Evolutionary conservation across 2,329 filamentous ascomycete genomes (phyloP), one percentile per base, ranked within the genome.

Genomic region (Cladosporium sphaerospermum): DNA sequence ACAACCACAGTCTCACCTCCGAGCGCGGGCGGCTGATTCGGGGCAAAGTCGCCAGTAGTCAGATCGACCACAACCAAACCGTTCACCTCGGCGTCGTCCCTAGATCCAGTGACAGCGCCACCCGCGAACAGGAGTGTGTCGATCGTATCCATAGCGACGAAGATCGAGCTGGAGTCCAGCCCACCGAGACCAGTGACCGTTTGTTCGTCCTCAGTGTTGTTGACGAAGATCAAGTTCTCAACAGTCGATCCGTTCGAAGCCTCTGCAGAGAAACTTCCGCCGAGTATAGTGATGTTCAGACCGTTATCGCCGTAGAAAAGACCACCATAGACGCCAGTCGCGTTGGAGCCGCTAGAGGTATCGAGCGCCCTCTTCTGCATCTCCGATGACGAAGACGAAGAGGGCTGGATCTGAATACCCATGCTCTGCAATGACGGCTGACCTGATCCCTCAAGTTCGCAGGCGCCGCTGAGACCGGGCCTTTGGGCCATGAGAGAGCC

Each of bases 41-140:
- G 74, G 9, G 71, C 68, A 61, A 87, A 90, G 2, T 77, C 75
- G 50, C 80, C 81, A 45, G 75, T 78, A 2, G 74, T 73, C 13
- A 99, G 75, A 65, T 96, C 83, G 69, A 93, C 97, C 0, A 86
- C 79, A 33, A 96, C 73, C 11, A 99, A 74, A 2, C 92, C 93
- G 56, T 78, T 82, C 48, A 96, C 74, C 13, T 72, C 71, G 18
- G 75, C 79, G 31, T 78, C 78, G 49, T 81, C 78, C 42, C 92
- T 75, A 1, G 73, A 82, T 44, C 92, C 93, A 19, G 81, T 85
- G 41, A 99, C 74, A 39, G 79, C 80, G 18, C 93, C 95, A 61
- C 92, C 93, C 19, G 88, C 89, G 64, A 85, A 97, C 3, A 97
- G 78, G 16, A 80, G 79, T 54, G 84, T 80, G 10, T 78, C 79